These are phyloP conservation scores for Smallanthus sonchifolius DNA, from an alignment of 129 eudicot genomes.

Conservation along the genomic window DNA sequence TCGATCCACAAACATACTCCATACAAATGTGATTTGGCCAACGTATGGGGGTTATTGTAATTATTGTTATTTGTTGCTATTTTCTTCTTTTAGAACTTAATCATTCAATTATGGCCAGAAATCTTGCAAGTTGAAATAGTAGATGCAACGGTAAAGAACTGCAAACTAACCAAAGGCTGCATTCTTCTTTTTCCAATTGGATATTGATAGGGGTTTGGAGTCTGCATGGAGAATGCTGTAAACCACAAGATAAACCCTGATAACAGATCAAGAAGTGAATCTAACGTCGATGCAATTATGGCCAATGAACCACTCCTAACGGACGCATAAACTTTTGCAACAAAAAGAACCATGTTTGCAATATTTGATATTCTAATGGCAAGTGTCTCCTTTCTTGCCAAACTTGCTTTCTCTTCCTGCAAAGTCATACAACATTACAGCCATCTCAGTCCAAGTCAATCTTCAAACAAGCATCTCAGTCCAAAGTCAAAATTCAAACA, in stretches of 20 bases:
- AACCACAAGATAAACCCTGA: constrained; percentile 90
- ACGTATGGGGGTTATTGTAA: neutral
- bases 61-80: neutral
- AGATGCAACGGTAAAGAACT: neutral
- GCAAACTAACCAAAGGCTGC: constrained; percentile 83
- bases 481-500: neutral
- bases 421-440: constrained; percentile 12
- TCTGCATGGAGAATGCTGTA: constrained; percentile 84
- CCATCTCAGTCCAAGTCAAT: neutral
- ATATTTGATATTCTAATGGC: constrained; percentile 75
- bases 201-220: constrained; percentile 71
- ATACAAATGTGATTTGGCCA: neutral
- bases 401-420: constrained; percentile 68
- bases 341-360: constrained; percentile 82
- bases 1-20: neutral
- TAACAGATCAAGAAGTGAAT: constrained; percentile 78
- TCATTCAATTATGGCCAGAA: neutral
- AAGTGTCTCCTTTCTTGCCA: constrained; percentile 70
- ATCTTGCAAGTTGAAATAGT: neutral
- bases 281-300: constrained; percentile 76
- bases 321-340: constrained; percentile 84
- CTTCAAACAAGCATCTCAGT: neutral
- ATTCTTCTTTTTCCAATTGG: constrained; percentile 85
- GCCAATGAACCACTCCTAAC: constrained; percentile 75
- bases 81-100: neutral